Base-by-base conservation (phyloP, 108 stramenopile species). In the Cyclotella baltica region DNA sequence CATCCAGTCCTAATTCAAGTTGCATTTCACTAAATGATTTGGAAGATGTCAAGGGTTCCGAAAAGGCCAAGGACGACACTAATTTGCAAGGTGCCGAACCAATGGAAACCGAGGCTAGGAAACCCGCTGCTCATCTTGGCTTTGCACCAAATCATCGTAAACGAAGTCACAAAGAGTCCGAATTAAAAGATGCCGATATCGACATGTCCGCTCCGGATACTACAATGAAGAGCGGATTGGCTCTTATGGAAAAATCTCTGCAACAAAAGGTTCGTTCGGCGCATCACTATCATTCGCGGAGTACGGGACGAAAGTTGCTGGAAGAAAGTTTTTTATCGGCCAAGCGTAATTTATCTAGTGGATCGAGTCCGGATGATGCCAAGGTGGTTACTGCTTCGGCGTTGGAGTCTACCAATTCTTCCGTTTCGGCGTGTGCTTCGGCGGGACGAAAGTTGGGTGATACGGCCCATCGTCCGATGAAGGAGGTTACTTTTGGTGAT, bases 231-330 rank as follows among this genome's bases (percentile, higher is more conserved):
- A 73, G 59, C 3, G 79, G 72, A 40, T 56, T 80, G 8, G 57
- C 72, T 23, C 67, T 80, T 0, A 80, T 80, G 72, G 79, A 80
- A 48, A 80, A 73, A 46, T 52, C 71, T 4, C 79, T 80, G n/a
- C 79, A 80, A 59, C 67, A 73, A 38, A 80, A 73, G 36, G 72
- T 67, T 18, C 67, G 72, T 27, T 67, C 67, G 9, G 58, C 79
- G 13, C 66, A 80, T 62, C 76, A 80, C 37, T 80, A 80, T 62
- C 72, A 72, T 30, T 67, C 72, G 33, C 79, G 72, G 36, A 80
- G 66, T 25, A 69, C 72, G n/a, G 79, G 72, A 31, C 52, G 79
- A 28, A 80, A 80, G 52, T 62, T 80, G 72, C 79, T 80, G 23
- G 72, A 80, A 62, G 65, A 80, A 58, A 73, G 72, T 46, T 80